Base-by-base conservation (phyloP, 768 basidiomycete species). In the Leucosporidium creatinivorum region DNA sequence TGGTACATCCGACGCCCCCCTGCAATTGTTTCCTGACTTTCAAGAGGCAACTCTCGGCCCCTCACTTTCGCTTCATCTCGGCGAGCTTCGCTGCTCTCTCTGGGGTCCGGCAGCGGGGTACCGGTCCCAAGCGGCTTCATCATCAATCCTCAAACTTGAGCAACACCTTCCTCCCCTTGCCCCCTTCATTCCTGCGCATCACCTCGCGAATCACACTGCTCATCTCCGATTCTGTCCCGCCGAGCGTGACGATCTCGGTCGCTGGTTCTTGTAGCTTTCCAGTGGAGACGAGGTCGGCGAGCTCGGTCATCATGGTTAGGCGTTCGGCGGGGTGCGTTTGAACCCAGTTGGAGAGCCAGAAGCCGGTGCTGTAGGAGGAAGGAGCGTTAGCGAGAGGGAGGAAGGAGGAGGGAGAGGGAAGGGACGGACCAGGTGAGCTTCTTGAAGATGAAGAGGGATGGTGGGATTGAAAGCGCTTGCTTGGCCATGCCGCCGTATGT, bases 401-500 rank as follows among this genome's bases (percentile, higher is more conserved):
- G 8, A 8, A 30, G 9, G n/a, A 47, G 26, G 10, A 15, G n/a
- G 39, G 23, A 13, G 44, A 36, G 39, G 36, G 50, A 91, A 77
- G 87, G 90, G 8, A 89, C 91, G 59, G 84, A 86, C 28, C 82
- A 81, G 0, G 83, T 86, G 70, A 93, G 80, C 76, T 89, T 88
- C 70, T 86, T 89, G 81, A 93, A 93, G 67, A 93, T 91, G 78
- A 89, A 87, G 26, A 86, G 79, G 0, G 88, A 87, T 0, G 88
- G 86, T 1, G 91, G 88, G 26, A 93, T 76, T 1, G 85, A 83
- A 23, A 93, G 77, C 0, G 91, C 89, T 61, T 87, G 82, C 75
- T 88, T 91, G 1, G 91, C 88, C 91, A 93, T 93, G 8, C 88
- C 90, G 33, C 91, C 91, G 63, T 93, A 93, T 0, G 91, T 89